Percentiles rank a stretch among this genome's conserved stretches.
These are phyloP conservation scores for Ophiocordyceps camponoti-floridani DNA, from an alignment of 2,329 filamentous ascomycete genomes.

Conservation along the genomic window DNA sequence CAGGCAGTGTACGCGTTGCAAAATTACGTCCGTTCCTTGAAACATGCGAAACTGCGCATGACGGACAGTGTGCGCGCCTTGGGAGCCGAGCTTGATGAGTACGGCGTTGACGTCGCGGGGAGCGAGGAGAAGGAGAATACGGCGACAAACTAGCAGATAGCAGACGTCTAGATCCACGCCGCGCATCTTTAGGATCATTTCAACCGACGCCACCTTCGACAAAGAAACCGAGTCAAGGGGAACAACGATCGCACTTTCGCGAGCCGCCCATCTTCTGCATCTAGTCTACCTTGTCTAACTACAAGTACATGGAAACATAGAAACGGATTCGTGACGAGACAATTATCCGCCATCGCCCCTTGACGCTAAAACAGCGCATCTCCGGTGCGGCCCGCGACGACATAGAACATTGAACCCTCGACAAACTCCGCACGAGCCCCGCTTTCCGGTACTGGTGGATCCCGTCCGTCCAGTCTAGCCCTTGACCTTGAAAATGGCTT, in stretches of 20 bases:
- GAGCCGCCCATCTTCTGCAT: neutral
- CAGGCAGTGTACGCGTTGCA: conserved; percentile 22
- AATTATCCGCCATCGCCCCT: neutral
- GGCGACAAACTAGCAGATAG: conserved; percentile 26
- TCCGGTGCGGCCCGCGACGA: neutral
- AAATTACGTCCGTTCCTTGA: conserved; percentile 29
- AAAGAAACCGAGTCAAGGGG: too few relatives aligned
- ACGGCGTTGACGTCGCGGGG: conserved; percentile 24
- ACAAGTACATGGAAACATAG: conserved; percentile 1
- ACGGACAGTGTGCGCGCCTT: conserved; percentile 23
- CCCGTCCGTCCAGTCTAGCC: conserved; percentile 23
- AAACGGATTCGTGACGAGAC: neutral
- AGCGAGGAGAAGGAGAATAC: conserved; percentile 26
- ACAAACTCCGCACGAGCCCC: too few relatives aligned
- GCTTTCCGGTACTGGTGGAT: neutral
- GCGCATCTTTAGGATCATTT: conserved; percentile 9
- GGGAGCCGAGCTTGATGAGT: conserved; percentile 26
- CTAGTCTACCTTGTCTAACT: conserved; percentile 2
- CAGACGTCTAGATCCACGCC: conserved; percentile 30
- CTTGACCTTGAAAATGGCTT: conserved; percentile 73
- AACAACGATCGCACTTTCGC: neutral
- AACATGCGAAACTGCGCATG: conserved; percentile 26
- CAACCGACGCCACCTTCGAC: too few relatives aligned
- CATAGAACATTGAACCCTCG: neutral
- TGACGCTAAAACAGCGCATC: too few relatives aligned